phyloP scores from a whole-genome alignment of 2,329 filamentous ascomycete species.

The Cucurbitaria berberidis region DNA sequence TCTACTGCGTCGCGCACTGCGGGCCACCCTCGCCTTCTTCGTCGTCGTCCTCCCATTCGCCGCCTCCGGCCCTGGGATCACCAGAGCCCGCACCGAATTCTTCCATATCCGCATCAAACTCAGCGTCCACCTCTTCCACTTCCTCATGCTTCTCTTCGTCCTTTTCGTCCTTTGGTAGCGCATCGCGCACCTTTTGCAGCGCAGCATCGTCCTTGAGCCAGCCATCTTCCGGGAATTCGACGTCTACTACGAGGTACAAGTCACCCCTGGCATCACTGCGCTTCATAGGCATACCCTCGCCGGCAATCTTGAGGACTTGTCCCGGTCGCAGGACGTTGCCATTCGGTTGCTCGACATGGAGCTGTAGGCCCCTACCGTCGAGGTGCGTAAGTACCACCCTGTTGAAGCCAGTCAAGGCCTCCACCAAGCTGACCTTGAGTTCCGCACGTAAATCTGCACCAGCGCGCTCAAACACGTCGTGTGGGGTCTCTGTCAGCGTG shows the following conservation, averaged over 20 bases:
- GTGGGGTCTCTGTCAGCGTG: conserved; percentile 78
- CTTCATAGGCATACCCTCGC: conserved; percentile 96
- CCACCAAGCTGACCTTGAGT: conserved; percentile 78
- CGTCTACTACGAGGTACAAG: conserved; percentile 82
- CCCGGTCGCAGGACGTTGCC: conserved; percentile 83
- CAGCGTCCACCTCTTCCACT: conserved; percentile 83
- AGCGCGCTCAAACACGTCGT: conserved; percentile 81
- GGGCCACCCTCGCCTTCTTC: conserved; percentile 64
- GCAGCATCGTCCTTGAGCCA: conserved; percentile 76
- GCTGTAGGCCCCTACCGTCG: conserved; percentile 86
- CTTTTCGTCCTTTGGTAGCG: conserved; percentile 69
- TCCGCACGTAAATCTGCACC: conserved; percentile 85
- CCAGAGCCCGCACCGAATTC: conserved; percentile 77
- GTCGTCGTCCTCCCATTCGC: conserved; percentile 75
- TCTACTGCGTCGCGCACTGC: conserved; percentile 76
- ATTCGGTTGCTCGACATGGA: conserved; percentile 71
- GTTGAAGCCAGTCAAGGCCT: conserved; percentile 87
- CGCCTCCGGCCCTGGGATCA: conserved; percentile 69
- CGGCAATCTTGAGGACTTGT: conserved; percentile 82
- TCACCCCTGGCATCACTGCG: conserved; percentile 83
- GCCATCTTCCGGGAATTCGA: conserved; percentile 86
- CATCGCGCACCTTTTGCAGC: conserved; percentile 72
- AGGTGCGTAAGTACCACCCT: conserved; percentile 90
- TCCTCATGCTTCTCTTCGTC: conserved; percentile 70
- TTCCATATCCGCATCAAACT: conserved; percentile 82